A percentile compares a stretch with the other conserved stretches of the same genome.
These are phyloP conservation scores for Cercospora sp. DNA, from an alignment of 2,329 filamentous ascomycete species.

Conservation along the genomic window DNA sequence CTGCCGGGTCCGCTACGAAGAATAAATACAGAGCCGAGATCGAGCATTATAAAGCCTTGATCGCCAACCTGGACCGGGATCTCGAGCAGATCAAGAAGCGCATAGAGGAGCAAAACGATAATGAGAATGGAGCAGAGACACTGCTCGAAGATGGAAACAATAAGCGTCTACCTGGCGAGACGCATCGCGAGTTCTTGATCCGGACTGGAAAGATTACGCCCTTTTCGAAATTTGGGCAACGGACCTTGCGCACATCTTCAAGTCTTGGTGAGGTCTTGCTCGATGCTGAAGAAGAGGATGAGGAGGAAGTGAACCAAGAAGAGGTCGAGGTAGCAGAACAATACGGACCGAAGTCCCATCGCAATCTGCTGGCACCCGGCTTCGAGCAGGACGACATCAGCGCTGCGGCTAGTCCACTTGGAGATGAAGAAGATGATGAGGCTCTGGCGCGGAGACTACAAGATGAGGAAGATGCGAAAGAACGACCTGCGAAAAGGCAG, in stretches of 20 bases:
- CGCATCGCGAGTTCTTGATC: constrained; percentile 83
- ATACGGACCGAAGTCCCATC: constrained; percentile 47
- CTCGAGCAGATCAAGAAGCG: constrained; percentile 77
- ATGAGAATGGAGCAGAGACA: constrained; percentile 44
- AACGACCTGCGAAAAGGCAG: constrained; percentile 46
- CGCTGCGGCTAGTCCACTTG: constrained; percentile 25
- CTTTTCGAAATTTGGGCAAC: constrained; percentile 75
- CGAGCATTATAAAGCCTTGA: constrained; percentile 63
- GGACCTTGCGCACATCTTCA: constrained; percentile 64
- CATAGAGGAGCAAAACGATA: constrained; percentile 62
- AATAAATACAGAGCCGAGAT: constrained; percentile 66
- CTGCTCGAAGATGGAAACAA: constrained; percentile 53
- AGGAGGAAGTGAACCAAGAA: constrained; percentile 49
- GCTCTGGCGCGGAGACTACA: constrained; percentile 36
- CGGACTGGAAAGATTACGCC: constrained; percentile 97
- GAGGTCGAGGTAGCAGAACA: constrained; percentile 27
- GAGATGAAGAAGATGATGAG: constrained; percentile 35
- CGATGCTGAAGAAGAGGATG: constrained; percentile 73
- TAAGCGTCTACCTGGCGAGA: constrained; percentile 73
- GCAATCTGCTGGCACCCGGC: constrained; percentile 51
- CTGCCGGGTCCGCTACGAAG: constrained; percentile 57
- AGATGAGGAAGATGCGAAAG: constrained; percentile 42
- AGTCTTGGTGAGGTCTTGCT: constrained; percentile 75
- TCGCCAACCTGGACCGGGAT: constrained; percentile 68
- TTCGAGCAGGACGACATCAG: constrained; percentile 41